Evolutionary conservation across 1,284 basidiomycete genomes (phyloP), one percentile per base, ranked within the genome.

Genomic region (Cryptococcus neoformans): DNA sequence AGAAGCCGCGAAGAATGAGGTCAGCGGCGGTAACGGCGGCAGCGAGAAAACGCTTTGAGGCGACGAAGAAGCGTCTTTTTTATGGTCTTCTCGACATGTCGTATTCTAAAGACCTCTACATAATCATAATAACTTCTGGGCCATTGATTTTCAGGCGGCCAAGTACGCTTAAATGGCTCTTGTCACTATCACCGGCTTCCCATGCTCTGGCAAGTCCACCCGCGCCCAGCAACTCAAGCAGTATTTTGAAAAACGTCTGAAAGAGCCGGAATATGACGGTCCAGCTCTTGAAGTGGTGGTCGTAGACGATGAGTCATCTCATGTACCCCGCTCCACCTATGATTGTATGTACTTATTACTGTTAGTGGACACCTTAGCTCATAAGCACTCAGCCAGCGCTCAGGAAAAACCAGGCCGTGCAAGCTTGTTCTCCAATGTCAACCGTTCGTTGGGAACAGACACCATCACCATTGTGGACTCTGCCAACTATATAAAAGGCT

Each of bases 401-500:
- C 81, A 86, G 6, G 95, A 99, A 78, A 98, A 97, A 74, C 85
- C 89, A 10, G 92, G 92, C 0, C 83, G 95, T 46, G 91, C 85
- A 0, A 83, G 89, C 3, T 82, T 96, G n/a, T 91, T 96, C 72
- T 87, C 92, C 0, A 86, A 89, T 0, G 83, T 93, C 49, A 90
- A 88, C 63, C 83, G 95, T 14, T 81, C 84, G 35, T 81, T 98
- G 62, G 82, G 82, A 21, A 77, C 79, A 38, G 86, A 89, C 64
- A 88, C 85, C 0, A 85, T 97, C 65, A 83, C 95, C 51, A 89
- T 99, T 62, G 84, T 94, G 56, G 95, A 99, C 67, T 86, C 87
- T 6, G 84, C 90, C 63, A 95, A 97, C 71, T 97, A 99, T 76
- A 98, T 98, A 82, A 98, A 99, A 74, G 82, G 91, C 6, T 97